Evolutionary conservation across 1,139 yeast species (phyloP).

Genomic region (Kodamaea fungicola): DNA sequence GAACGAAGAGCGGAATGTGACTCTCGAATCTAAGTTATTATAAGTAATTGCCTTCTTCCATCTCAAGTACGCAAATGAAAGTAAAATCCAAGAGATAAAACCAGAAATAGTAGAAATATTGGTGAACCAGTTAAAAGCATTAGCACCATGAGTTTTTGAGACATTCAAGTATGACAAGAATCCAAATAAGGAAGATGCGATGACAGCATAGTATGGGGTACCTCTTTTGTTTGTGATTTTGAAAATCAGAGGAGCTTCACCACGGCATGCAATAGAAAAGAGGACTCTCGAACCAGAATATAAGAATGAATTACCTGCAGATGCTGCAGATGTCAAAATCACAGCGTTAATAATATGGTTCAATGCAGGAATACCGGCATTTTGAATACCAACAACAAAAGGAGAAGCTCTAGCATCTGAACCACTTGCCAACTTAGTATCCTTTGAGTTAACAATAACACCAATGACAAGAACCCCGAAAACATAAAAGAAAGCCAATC

Average conservation of each 20-base stretch:
- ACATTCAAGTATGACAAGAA: constrained; percentile 61
- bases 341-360: constrained; percentile 69
- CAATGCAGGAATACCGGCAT: constrained; percentile 58
- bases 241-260: constrained; percentile 60
- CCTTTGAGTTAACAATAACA: constrained; percentile 37
- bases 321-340: constrained; percentile 63
- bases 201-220: constrained; percentile 55
- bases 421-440: constrained; percentile 31
- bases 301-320: constrained; percentile 71
- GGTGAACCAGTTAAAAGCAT: constrained; percentile 62
- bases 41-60: constrained; percentile 51
- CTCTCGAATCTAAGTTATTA: constrained; percentile 42
- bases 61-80: constrained; percentile 44
- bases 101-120: constrained; percentile 73
- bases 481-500: constrained; percentile 48
- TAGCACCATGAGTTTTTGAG: constrained; percentile 44
- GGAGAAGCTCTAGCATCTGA: constrained; percentile 49
- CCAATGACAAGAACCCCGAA: constrained; percentile 46
- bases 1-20: constrained; percentile 45
- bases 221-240: constrained; percentile 56
- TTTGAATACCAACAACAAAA: constrained; percentile 48
- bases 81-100: constrained; percentile 61
- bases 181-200: constrained; percentile 43
- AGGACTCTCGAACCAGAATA: constrained; percentile 69
- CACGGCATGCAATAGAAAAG: constrained; percentile 59